These are phyloP conservation scores for Salix brachista DNA, from an alignment of 345 rosid genomes.

Conservation along the genomic window DNA sequence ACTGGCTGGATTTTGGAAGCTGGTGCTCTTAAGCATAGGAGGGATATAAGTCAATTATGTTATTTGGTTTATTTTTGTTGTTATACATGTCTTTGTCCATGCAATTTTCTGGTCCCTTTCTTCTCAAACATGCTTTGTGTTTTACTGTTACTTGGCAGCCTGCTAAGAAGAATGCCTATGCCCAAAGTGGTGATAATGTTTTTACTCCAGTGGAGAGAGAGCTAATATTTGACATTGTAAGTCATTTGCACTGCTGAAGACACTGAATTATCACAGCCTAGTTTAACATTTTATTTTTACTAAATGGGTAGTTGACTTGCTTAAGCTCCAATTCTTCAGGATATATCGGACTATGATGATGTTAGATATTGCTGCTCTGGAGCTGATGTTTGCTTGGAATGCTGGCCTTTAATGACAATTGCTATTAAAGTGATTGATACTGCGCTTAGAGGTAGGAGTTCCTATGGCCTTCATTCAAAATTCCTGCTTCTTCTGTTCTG, in stretches of 20 bases:
- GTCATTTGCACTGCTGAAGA: slow-evolving; percentile 18
- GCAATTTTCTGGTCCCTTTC: background rate
- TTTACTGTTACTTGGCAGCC: slow-evolving; percentile 44
- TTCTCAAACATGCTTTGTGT: background rate
- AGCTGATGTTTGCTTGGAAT: slow-evolving; percentile 83
- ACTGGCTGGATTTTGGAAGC: background rate
- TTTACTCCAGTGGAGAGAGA: slow-evolving; percentile 90
- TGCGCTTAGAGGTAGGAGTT: slow-evolving; percentile 64
- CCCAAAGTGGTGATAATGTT: slow-evolving; percentile 64
- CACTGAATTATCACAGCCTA: background rate
- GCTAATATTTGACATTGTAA: slow-evolving; percentile 80
- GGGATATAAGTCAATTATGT: background rate
- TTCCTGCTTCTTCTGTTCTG: background rate
- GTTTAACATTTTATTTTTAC: background rate
- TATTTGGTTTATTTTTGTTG: background rate
- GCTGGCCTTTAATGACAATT: slow-evolving; percentile 90
- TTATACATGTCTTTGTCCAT: background rate
- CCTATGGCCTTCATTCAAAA: background rate
- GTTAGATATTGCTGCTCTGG: slow-evolving; percentile 92
- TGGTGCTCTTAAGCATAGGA: background rate
- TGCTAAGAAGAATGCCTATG: slow-evolving; percentile 70
- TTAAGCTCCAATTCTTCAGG: slow-evolving; percentile 40
- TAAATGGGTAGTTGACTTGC: slow-evolving; percentile 12
- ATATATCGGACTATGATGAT: slow-evolving; percentile 87
- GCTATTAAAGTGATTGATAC: slow-evolving; percentile 86